Conservation (phyloP, 2,329 filamentous ascomycete genomes). For the Ramularia collo-cygni region DNA sequence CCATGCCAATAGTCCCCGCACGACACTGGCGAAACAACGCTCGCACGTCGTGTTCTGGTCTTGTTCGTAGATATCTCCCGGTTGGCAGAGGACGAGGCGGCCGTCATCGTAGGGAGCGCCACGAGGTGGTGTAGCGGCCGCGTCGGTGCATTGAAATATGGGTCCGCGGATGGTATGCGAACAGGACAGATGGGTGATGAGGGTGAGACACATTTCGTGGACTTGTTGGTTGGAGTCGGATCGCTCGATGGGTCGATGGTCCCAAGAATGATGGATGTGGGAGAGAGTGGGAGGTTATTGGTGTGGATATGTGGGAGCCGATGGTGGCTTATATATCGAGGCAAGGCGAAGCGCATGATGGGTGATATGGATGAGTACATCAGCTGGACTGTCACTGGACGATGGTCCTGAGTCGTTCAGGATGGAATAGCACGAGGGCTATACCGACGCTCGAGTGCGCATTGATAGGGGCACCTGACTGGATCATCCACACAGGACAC, state of each 20-base stretch:
- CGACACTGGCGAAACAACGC: slow-evolving; percentile 11
- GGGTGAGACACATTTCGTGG: slow-evolving; percentile 15
- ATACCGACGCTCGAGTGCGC: no score
- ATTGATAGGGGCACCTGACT: no score
- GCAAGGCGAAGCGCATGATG: no score
- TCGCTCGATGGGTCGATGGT: background rate
- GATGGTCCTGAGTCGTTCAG: no score
- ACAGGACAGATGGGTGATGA: slow-evolving; percentile 15
- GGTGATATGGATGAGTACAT: no score
- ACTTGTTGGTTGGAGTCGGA: background rate
- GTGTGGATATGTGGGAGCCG: no score
- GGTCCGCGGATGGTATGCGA: slow-evolving; percentile 14
- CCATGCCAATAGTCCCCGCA: slow-evolving; percentile 7
- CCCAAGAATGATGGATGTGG: background rate
- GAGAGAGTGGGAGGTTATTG: no score
- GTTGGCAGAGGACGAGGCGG: slow-evolving; percentile 9
- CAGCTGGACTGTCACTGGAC: no score
- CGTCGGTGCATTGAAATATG: slow-evolving; percentile 11
- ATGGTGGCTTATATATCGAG: no score
- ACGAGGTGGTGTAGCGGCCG: slow-evolving; percentile 3
- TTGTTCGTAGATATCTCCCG: slow-evolving; percentile 2
- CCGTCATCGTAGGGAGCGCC: slow-evolving; percentile 10
- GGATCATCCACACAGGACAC: no score
- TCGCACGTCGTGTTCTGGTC: slow-evolving; percentile 17
- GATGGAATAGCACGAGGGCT: no score